phyloP scores from a whole-genome alignment of 1,284 basidiomycete species.

The Cutaneotrichosporon curvatum region DNA sequence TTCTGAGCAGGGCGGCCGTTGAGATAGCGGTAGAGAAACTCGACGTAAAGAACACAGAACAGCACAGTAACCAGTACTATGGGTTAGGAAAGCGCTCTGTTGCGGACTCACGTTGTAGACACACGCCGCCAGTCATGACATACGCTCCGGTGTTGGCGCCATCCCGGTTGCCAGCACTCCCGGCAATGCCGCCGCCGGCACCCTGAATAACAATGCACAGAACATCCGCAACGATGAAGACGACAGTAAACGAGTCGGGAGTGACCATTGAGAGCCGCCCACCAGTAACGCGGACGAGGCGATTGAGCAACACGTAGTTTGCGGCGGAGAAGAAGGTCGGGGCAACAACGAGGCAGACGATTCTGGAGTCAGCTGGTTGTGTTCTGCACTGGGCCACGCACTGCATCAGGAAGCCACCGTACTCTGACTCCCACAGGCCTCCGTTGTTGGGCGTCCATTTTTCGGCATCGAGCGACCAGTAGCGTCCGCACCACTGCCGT shows the following conservation, averaged over 20 bases:
- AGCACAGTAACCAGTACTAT: slow-evolving; percentile 33
- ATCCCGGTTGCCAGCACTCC: slow-evolving; percentile 18
- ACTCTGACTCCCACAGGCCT: slow-evolving; percentile 12
- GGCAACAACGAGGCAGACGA: slow-evolving; percentile 27
- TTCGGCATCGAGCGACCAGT: slow-evolving; percentile 11
- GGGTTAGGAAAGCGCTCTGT: neutral
- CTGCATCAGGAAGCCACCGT: slow-evolving; percentile 25
- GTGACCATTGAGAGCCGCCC: slow-evolving; percentile 22
- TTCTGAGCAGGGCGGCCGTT: slow-evolving; percentile 17
- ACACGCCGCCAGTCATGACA: slow-evolving; percentile 33
- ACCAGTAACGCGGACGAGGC: slow-evolving; percentile 12
- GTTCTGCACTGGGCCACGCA: slow-evolving; percentile 9
- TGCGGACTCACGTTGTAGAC: slow-evolving; percentile 19
- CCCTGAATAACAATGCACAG: slow-evolving; percentile 40
- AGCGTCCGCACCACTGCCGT: slow-evolving; percentile 20
- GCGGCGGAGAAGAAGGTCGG: slow-evolving; percentile 36
- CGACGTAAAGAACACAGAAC: slow-evolving; percentile 26
- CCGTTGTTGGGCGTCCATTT: slow-evolving; percentile 20
- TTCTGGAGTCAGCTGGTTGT: slow-evolving; percentile 10
- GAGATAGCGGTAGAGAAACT: slow-evolving; percentile 26
- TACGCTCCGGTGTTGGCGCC: slow-evolving; percentile 26
- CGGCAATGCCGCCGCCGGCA: slow-evolving; percentile 37
- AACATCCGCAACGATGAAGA: slow-evolving; percentile 37
- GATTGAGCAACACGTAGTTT: slow-evolving; percentile 35
- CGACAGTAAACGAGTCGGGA: slow-evolving; percentile 25